Evolutionary conservation across 139 green algal genomes (phyloP).

Genomic region (Medakamo hakoo): DNA sequence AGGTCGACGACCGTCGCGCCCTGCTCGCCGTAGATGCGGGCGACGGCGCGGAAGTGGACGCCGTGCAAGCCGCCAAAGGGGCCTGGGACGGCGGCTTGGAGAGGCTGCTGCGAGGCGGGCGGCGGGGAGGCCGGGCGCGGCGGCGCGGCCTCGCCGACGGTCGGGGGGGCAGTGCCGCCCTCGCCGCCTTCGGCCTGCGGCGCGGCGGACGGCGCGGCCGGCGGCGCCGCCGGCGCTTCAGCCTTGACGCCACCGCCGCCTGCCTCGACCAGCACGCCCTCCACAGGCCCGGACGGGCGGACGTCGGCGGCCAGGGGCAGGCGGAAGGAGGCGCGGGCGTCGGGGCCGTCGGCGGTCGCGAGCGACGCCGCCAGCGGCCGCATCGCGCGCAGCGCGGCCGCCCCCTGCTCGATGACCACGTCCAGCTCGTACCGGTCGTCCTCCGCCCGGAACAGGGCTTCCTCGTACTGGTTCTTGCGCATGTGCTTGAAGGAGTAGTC

Average conservation of each 20-base stretch:
- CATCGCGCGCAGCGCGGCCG: slow-evolving; percentile 29
- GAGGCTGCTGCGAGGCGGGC: slow-evolving; percentile 10
- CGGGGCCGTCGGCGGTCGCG: slow-evolving; percentile 30
- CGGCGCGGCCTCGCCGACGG: not conserved
- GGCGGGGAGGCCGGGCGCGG: no score
- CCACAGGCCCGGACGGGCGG: no score
- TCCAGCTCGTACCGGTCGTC: slow-evolving; percentile 97
- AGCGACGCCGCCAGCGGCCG: slow-evolving; percentile 39
- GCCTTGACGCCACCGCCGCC: no score
- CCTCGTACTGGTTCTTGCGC: slow-evolving; percentile 98
- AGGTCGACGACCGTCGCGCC: slow-evolving; percentile 50
- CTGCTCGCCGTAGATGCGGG: slow-evolving; percentile 71
- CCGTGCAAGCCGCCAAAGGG: slow-evolving; percentile 28
- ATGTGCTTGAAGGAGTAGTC: slow-evolving; percentile 90
- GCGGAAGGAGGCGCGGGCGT: slow-evolving; percentile 37
- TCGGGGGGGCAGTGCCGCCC: not conserved
- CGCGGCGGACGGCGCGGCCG: no score
- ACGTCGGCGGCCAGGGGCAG: no score
- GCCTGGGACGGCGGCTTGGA: no score
- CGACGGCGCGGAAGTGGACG: slow-evolving; percentile 61
- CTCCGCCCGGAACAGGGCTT: slow-evolving; percentile 75
- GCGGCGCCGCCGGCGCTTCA: no score
- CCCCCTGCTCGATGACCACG: slow-evolving; percentile 81
- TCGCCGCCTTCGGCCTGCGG: no score
- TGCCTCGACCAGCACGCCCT: no score